phyloP scores from a whole-genome alignment of 371 early-diverging fungal genomes.

The Mycotypha africana region DNA sequence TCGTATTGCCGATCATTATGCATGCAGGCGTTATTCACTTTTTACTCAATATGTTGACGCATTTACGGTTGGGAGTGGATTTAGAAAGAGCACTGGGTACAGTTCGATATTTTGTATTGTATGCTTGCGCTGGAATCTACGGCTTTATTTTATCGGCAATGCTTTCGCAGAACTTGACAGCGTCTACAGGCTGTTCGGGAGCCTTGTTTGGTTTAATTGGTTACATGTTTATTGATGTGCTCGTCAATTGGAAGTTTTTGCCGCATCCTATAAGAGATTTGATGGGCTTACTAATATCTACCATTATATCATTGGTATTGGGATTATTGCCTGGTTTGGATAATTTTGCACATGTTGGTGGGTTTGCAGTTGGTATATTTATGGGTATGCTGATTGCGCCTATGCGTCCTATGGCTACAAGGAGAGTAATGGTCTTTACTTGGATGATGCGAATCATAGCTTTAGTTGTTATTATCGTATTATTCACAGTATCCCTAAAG shows the following conservation, averaged over 20 bases:
- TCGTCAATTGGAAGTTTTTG: conserved; percentile 75
- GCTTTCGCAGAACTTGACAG: conserved; percentile 44
- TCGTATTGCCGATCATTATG: conserved; percentile 79
- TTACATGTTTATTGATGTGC: conserved; percentile 71
- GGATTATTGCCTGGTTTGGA: conserved; percentile 75
- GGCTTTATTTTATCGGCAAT: conserved; percentile 81
- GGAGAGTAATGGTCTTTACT: conserved; percentile 30
- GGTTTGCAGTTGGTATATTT: conserved; percentile 48
- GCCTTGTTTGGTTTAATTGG: conserved; percentile 81
- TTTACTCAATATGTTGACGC: conserved; percentile 70
- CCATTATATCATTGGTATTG: conserved; percentile 60
- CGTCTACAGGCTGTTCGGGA: conserved; percentile 81
- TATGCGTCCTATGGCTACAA: conserved; percentile 29
- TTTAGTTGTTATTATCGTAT: conserved; percentile 27
- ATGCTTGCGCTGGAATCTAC: conserved; percentile 70
- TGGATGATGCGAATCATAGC: conserved; percentile 34
- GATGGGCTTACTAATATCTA: conserved; percentile 57
- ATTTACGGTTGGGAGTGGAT: conserved; percentile 64
- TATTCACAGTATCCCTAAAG: conserved; percentile 33
- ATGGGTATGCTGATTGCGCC: conserved; percentile 49
- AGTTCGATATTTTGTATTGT: conserved; percentile 68
- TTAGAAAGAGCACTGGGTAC: conserved; percentile 75
- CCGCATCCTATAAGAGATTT: conserved; percentile 65
- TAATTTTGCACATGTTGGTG: conserved; percentile 75
- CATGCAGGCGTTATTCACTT: conserved; percentile 85